Base-by-base conservation (phyloP, 495 filamentous ascomycete genomes). In the Podospora anserina region DNA sequence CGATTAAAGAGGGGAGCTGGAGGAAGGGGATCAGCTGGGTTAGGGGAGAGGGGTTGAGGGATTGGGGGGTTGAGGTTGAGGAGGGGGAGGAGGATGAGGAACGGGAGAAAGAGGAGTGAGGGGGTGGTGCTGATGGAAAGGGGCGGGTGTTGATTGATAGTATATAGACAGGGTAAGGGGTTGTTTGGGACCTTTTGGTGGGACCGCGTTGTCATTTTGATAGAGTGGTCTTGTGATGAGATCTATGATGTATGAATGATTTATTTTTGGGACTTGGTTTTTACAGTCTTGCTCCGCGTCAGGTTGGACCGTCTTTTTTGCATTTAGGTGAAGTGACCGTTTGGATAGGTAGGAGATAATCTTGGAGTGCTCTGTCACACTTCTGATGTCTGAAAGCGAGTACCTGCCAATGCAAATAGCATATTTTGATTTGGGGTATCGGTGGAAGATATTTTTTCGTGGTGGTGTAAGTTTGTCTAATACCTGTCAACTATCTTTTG, bases 21-120 rank as follows among this genome's bases (percentile, higher is more conserved):
- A 86, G 93, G 69, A 96, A 90, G 80, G 89, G 84, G 0, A 76
- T 98, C 44, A 87, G 87, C 30, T 89, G 89, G 84, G 75, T 93
- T 68, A 86, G 91, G 66, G 94, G 94, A 0, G 74, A 81, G 58
- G 82, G 78, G 32, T 84, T 78, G 65, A 77, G 70, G 54, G 84
- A 85, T 44, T 85, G 84, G 65, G 78, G 76, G 6, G 70, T 76
- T 15, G 78, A 75, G 49, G 74, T 75, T 64, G 81, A 77, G 19
- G 77, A 70, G 26, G 69, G 61, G 44, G 72, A 73, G 23, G 73
- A 71, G 62, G 71, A 70, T 6, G 72, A 63, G 66, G 65, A 57
- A 11, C 53, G 66, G 28, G 63, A 44, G 5, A 68, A 72, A 44
- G 69, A 65, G 39, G 66, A 73, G 39, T 66, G 28, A 23, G 68